A percentile compares a stretch with the other conserved stretches of the same genome.
phyloP scores from a whole-genome alignment of 768 basidiomycete genomes.

The Melanogaster broomeanus region DNA sequence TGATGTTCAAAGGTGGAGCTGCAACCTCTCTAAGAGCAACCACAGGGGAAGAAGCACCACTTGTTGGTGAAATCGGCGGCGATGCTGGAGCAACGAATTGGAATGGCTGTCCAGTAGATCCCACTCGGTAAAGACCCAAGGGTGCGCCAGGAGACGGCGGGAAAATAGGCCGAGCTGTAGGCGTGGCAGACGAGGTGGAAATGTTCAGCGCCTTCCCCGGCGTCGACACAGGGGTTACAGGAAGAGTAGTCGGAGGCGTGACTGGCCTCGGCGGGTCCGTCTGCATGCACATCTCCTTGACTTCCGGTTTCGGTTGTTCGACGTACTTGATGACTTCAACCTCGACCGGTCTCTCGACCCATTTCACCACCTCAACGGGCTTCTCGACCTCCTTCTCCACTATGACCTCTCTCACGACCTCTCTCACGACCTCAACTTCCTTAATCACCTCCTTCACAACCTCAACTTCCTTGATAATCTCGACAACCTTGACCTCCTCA shows the following conservation, averaged over 20 bases:
- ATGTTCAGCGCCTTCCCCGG: slow-evolving; percentile 25
- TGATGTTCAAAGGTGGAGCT: slow-evolving; percentile 42
- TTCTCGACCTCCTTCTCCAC: slow-evolving; percentile 22
- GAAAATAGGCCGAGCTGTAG: slow-evolving; percentile 36
- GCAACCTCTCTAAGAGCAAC: slow-evolving; percentile 53
- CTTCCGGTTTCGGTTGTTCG: slow-evolving; percentile 57
- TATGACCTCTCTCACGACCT: slow-evolving; percentile 25
- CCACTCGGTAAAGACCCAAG: slow-evolving; percentile 57
- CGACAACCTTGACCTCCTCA: slow-evolving; percentile 33
- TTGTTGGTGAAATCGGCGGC: slow-evolving; percentile 29
- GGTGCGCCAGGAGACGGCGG: slow-evolving; percentile 30
- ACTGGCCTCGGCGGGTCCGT: slow-evolving; percentile 56
- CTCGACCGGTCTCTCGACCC: slow-evolving; percentile 14
- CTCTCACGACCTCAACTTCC: slow-evolving; percentile 25
- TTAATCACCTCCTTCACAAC: slow-evolving; percentile 31
- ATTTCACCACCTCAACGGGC: slow-evolving; percentile 38
- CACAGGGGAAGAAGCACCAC: slow-evolving; percentile 35
- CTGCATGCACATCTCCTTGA: slow-evolving; percentile 76
- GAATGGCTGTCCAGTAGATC: slow-evolving; percentile 59
- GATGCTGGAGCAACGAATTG: slow-evolving; percentile 58
- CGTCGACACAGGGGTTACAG: slow-evolving; percentile 25
- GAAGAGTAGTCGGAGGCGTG: slow-evolving; percentile 33
- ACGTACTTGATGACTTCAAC: slow-evolving; percentile 17
- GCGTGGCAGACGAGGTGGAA: slow-evolving; percentile 33
- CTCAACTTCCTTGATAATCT: slow-evolving; percentile 32